Conservation (phyloP, 2,329 filamentous ascomycete genomes). For the Aspergillus floridensis region DNA sequence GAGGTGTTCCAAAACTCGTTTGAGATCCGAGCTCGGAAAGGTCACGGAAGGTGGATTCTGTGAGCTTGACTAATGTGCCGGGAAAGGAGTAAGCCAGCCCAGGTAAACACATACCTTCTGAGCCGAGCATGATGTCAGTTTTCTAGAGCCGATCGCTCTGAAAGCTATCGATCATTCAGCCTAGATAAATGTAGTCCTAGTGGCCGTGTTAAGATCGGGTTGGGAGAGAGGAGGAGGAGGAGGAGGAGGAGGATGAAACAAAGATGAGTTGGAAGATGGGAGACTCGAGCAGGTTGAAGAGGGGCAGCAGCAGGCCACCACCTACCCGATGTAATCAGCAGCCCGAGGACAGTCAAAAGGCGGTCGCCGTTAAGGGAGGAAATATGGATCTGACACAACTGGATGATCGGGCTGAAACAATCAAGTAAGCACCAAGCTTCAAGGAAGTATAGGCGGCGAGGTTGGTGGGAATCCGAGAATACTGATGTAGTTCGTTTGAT, state of each 20-base stretch:
- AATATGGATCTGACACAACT: neutral
- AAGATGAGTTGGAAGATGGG: constrained; percentile 11
- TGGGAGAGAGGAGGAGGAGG: neutral
- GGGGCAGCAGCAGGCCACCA: constrained; percentile 15
- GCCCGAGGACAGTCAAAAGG: constrained; percentile 19
- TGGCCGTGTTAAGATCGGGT: neutral
- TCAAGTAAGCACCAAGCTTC: neutral
- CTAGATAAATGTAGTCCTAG: neutral
- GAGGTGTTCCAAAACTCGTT: too few species aligned
- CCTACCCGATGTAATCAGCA: constrained; percentile 19
- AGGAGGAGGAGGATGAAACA: neutral
- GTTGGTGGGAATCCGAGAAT: neutral
- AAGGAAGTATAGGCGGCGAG: neutral
- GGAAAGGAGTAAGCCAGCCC: neutral
- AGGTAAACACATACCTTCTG: constrained; percentile 21
- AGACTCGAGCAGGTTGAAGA: constrained; percentile 9
- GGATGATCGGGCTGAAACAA: too few species aligned
- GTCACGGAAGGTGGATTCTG: too few species aligned
- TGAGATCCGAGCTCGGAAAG: too few species aligned
- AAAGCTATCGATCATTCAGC: neutral
- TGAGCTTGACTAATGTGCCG: too few species aligned
- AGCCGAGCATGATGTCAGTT: constrained; percentile 22
- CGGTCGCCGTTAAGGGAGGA: constrained; percentile 17
- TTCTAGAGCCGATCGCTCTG: neutral
- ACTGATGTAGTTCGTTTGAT: neutral